Evolutionary conservation across 2,329 filamentous ascomycete genomes (phyloP).

Genomic region (Colletotrichum sp.): DNA sequence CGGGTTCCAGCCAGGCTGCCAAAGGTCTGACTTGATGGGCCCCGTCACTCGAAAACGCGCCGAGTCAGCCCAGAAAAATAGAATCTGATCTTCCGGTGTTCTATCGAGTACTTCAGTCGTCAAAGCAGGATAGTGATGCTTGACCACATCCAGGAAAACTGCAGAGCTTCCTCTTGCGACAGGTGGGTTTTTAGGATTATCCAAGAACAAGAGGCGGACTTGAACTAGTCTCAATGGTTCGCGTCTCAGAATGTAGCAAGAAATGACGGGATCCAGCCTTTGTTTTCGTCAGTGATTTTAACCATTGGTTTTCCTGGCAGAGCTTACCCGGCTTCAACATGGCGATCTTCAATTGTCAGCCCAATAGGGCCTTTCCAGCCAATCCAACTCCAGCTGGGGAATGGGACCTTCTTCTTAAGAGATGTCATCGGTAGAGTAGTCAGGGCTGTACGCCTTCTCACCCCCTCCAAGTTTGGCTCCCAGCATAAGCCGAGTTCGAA

Average conservation of each 20-base stretch:
- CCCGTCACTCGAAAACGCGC: background rate
- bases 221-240: background rate
- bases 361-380: background rate
- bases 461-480: background rate
- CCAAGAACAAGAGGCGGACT: background rate
- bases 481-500: background rate
- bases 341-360: background rate
- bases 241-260: background rate
- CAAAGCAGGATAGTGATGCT: background rate
- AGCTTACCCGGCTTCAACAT: background rate
- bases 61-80: background rate
- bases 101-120: background rate
- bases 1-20: background rate
- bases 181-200: background rate
- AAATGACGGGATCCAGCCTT: background rate
- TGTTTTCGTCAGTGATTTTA: background rate
- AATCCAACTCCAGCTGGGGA: background rate
- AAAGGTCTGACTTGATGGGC: background rate
- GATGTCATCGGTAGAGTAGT: background rate
- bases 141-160: accelerated
- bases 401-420: background rate
- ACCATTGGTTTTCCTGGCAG: background rate
- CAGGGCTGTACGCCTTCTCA: background rate
- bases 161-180: background rate
- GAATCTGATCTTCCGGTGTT: background rate